Percentiles rank a stretch among this genome's conserved stretches.
phyloP scores from a whole-genome alignment of 2,329 filamentous ascomycete genomes.

The Cladosporium sp. region DNA sequence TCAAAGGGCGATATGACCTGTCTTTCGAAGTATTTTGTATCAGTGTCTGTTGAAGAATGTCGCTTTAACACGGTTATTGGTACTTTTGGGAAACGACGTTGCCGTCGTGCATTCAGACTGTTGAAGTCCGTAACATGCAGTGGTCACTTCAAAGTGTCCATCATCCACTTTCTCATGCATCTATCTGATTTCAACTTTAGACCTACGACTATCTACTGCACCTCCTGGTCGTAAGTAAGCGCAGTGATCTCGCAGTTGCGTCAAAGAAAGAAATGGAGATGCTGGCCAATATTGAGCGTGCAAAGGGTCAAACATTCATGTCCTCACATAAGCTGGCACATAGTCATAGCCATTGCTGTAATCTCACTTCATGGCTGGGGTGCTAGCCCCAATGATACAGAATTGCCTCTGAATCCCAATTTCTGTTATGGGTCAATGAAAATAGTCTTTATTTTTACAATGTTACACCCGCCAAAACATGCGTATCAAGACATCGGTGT shows the following conservation, averaged over 20 bases:
- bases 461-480: conserved; percentile 17
- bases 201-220: not conserved
- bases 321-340: not conserved
- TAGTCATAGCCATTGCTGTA: not conserved
- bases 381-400: not conserved
- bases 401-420: too few species aligned
- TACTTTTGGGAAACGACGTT: not conserved
- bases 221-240: not conserved
- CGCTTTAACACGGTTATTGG: not conserved
- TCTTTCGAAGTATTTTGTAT: not conserved
- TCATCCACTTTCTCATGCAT: not conserved
- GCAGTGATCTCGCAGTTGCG: not conserved
- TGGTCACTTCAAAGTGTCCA: not conserved
- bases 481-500: conserved; percentile 21
- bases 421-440: conserved; percentile 2
- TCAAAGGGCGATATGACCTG: not conserved
- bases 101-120: not conserved
- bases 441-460: conserved; percentile 21
- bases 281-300: not conserved
- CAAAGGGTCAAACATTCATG: not conserved
- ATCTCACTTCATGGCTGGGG: not conserved
- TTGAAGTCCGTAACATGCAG: not conserved
- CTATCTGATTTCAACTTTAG: not conserved
- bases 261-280: not conserved
- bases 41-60: not conserved